A percentile compares a stretch with the other conserved stretches of the same genome.
These are phyloP conservation scores for Serendipita sp. DNA, from an alignment of 1,284 basidiomycete genomes.

Conservation along the genomic window DNA sequence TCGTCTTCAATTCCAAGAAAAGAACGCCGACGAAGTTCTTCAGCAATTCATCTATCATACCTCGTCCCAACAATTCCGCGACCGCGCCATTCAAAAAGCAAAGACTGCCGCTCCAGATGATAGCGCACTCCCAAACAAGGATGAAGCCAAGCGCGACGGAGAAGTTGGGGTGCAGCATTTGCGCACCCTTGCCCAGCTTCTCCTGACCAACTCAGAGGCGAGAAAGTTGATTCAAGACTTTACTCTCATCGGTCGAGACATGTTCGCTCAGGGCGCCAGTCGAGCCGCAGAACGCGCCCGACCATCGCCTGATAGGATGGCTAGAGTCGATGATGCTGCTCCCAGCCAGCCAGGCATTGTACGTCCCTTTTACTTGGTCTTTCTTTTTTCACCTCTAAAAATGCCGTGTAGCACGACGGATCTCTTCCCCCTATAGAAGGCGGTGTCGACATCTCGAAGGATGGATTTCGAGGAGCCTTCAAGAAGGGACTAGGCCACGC, in stretches of 20 bases:
- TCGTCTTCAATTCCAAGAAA: conserved; percentile 54
- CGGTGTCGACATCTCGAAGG: conserved; percentile 22
- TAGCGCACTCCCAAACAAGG: conserved; percentile 36
- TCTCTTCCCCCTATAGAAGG: conserved; percentile 6
- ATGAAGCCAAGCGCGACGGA: conserved; percentile 44
- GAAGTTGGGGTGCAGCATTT: conserved; percentile 64
- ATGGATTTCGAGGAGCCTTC: conserved; percentile 29
- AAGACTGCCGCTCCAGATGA: conserved; percentile 30
- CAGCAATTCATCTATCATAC: conserved; percentile 78
- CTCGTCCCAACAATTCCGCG: conserved; percentile 20
- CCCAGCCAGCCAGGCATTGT: conserved; percentile 37
- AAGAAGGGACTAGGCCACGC: conserved; percentile 21
- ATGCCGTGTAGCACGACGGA: conserved; percentile 15
- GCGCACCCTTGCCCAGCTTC: conserved; percentile 68
- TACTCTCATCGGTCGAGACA: conserved; percentile 70
- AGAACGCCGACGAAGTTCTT: conserved; percentile 82
- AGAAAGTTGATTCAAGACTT: conserved; percentile 80
- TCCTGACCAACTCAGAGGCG: conserved; percentile 83
- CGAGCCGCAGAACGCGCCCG: conserved; percentile 63
- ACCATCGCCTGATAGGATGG: conserved; percentile 51
- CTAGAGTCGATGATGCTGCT: conserved; percentile 54
- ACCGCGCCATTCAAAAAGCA: conserved; percentile 32
- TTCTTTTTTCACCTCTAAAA: conserved; percentile 11
- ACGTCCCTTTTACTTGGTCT: conserved; percentile 12
- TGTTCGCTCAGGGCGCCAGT: conserved; percentile 62